Evolutionary conservation across 2,329 filamentous ascomycete genomes (phyloP), one percentile per base, ranked within the genome.

Genomic region (Colletotrichum tamarilloi): DNA sequence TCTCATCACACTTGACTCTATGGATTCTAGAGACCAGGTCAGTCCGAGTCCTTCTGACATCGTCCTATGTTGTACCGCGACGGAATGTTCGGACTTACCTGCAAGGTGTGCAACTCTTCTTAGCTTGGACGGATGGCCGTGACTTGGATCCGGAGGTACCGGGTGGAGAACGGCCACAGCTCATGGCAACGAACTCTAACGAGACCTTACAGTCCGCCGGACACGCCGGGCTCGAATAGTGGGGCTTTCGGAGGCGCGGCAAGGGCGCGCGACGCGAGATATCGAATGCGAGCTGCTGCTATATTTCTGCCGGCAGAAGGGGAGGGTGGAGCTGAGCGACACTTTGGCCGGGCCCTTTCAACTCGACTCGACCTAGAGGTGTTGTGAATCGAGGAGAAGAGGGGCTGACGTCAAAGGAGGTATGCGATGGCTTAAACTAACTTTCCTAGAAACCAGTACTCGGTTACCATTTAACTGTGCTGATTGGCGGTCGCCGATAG

Each of bases 1-100:
- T 62, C 62, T 78, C 78, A 65, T 79, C 78, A 60, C 78, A 80
- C 55, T 79, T 79, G 46, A 79, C 74, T n/a, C 72, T 76, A 14
- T 78, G 73, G 5, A 66, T 52, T 57, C 78, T 79, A 26, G 8
- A 28, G 0, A 30, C 12, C 22, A 49, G 32, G 64, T 35, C 32
- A 74, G 42, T 11, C 2, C 1, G 7, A 8, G 19, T 19, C 42
- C 8, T 26, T 19, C 3, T 11, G 11, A 6, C 6, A 26, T 35
- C 11, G 8, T 53, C 19, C 16, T 11, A n/a, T n/a, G 67, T 7
- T 30, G 19, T 22, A n/a, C 30, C 4, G 28, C 19, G n/a, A 22
- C 9, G 26, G 9, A 22, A 16, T 28, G 9, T 4, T 19, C 22
- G 55, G 4, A 55, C 67, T 62, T 32, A 75, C 75, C 62, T 75